phyloP scores from a whole-genome alignment of 805 yeast genomes.

The Pichia cabralensis region DNA sequence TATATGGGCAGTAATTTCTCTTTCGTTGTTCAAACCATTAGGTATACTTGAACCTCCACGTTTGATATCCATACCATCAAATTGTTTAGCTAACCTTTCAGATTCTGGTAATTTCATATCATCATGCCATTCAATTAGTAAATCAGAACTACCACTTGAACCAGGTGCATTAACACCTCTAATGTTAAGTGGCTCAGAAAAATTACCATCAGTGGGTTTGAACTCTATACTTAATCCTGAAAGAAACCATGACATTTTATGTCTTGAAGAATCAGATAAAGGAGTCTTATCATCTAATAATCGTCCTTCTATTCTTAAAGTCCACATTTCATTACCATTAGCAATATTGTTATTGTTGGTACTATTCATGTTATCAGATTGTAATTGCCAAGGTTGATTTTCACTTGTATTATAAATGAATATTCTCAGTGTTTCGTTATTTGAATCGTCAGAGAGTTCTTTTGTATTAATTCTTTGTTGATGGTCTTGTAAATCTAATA shows the following conservation, averaged over 20 bases:
- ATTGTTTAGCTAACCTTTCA: constrained; percentile 33
- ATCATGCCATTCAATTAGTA: constrained; percentile 86
- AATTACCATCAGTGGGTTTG: constrained; percentile 20
- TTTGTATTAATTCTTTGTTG: constrained; percentile 22
- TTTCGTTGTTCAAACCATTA: constrained; percentile 19
- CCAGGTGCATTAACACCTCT: constrained; percentile 13
- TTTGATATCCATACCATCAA: constrained; percentile 85
- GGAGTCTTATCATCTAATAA: constrained; percentile 40
- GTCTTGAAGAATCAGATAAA: constrained; percentile 38
- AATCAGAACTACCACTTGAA: constrained; percentile 20
- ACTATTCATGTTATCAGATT: background rate
- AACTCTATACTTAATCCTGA: constrained; percentile 81
- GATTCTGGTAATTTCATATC: constrained; percentile 29
- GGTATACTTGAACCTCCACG: constrained; percentile 50
- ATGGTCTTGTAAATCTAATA: constrained; percentile 74
- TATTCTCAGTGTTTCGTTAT: constrained; percentile 54
- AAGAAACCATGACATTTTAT: constrained; percentile 68
- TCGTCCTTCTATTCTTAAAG: constrained; percentile 81
- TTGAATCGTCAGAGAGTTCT: constrained; percentile 32
- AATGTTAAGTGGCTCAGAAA: constrained; percentile 15
- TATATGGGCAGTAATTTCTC: constrained; percentile 55
- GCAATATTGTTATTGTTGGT: constrained; percentile 14
- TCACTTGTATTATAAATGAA: constrained; percentile 74
- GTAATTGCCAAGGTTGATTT: constrained; percentile 80
- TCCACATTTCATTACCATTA: constrained; percentile 59